Base-by-base conservation (phyloP, 305 asterid species). In the Rubia balearica region DNA sequence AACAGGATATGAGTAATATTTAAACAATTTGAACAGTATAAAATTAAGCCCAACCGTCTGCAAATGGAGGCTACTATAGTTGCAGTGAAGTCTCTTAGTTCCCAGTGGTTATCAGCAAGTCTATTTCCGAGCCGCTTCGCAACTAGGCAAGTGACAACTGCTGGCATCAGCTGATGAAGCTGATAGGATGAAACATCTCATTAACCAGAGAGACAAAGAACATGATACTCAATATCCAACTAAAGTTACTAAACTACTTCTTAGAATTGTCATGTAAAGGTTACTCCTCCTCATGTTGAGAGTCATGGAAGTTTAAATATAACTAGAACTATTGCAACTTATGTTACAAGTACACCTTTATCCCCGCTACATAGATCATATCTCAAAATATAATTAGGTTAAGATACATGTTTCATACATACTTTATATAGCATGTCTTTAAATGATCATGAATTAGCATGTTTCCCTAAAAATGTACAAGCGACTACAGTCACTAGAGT, bases 121-220 rank as follows among this genome's bases (percentile, higher is more conserved):
- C 82, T 86, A 82, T 88, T 91, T 46, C 99, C 98, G 80, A 94
- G 77, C 80, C 95, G 85, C 83, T 84, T 94, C 6, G 96, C 96
- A 77, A 94, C 98, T 74, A 94, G 86, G 85, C 99, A 94, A 9
- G 97, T 91, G 91, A 94, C 82, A 80, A 94, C 96, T 62, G 98
- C 83, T 57, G 98, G 99, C 97, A 94, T 94, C 71, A 91, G 80
- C 84, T 94, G 96, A 85, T 94, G 98, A 76, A 91, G 86, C 99
- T 94, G 85, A 65, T 74, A 14, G 59, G 65, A 61, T 22, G 51
- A 76, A 27, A 63, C 36, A 45, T 41, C 62, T 24, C 60, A 73
- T 66, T 45, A 27, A 8, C 36, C 19, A 49, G 45, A 69, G 6
- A 81, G 62, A 72, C 14, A 53, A 59, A 57, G 36, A 53, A 33